A percentile compares a stretch with the other conserved stretches of the same genome.
phyloP scores from a whole-genome alignment of 139 green algal genomes.

The Chloropicon primus region DNA sequence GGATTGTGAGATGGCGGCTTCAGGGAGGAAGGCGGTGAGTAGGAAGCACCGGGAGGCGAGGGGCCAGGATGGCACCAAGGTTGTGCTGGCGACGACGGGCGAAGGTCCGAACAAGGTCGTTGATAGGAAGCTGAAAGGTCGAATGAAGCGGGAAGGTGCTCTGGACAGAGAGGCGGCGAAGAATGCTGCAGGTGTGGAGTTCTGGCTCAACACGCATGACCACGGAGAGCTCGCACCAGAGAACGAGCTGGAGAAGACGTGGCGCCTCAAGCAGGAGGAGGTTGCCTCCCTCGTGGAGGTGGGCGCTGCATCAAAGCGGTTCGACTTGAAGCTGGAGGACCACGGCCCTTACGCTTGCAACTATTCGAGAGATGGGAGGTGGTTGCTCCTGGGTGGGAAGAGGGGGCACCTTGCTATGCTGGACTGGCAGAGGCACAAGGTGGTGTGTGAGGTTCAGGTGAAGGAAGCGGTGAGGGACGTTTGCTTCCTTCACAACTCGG shows the following conservation, averaged over 20 bases:
- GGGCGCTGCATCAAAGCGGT: background rate
- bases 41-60: background rate
- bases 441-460: conserved; percentile 81
- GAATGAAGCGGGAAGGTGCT: background rate
- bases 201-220: background rate
- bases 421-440: conserved; percentile 60
- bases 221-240: background rate
- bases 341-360: background rate
- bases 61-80: too few species aligned
- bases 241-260: background rate
- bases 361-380: conserved; percentile 33
- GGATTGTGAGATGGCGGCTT: too few species aligned
- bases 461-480: conserved; percentile 74
- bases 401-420: conserved; percentile 85
- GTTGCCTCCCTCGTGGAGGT: background rate
- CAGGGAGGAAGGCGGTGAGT: background rate
- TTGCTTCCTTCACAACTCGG: conserved; percentile 88
- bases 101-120: too few species aligned
- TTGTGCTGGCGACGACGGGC: too few species aligned
- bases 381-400: conserved; percentile 64
- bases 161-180: background rate
- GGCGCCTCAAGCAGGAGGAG: background rate
- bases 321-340: background rate
- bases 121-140: background rate
- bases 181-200: background rate